phyloP scores from a whole-genome alignment of 441 rosid species.

The Daphne laureola region DNA sequence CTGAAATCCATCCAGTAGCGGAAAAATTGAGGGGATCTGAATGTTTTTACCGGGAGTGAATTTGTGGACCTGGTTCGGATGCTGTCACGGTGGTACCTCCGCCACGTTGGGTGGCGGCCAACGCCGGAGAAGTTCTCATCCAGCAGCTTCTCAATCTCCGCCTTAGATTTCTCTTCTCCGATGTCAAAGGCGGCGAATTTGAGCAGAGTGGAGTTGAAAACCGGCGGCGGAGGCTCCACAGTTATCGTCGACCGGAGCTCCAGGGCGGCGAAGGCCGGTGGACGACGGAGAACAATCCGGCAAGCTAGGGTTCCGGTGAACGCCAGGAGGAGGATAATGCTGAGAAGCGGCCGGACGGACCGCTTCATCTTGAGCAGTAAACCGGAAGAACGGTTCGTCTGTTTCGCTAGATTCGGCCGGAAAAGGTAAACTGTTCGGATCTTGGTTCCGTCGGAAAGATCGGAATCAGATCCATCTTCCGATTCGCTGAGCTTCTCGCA shows the following conservation, averaged over 20 bases:
- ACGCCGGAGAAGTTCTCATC: constrained; percentile 46
- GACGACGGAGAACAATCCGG: constrained; percentile 39
- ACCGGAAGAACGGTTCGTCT: constrained; percentile 9
- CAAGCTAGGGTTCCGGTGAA: constrained; percentile 49
- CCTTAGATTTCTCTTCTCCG: constrained; percentile 44
- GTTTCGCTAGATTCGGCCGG: constrained; percentile 22
- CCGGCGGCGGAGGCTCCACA: constrained; percentile 16
- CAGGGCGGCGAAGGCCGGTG: constrained; percentile 22
- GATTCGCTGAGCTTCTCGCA: constrained; percentile 15
- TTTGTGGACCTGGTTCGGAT: constrained; percentile 21
- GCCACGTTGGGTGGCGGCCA: constrained; percentile 34
- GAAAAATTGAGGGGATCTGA: constrained; percentile 52
- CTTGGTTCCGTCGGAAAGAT: constrained; percentile 7
- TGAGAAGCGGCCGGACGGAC: constrained; percentile 59
- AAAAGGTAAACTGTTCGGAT: constrained; percentile 15
- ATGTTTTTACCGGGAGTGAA: constrained; percentile 28
- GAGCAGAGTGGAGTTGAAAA: constrained; percentile 58
- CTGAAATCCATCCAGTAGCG: constrained; percentile 70
- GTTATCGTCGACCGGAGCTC: constrained; percentile 23
- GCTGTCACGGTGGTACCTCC: constrained; percentile 37
- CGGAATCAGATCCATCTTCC: constrained; percentile 23
- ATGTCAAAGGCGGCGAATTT: constrained; percentile 55
- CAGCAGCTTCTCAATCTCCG: constrained; percentile 50
- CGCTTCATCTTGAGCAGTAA: constrained; percentile 47
- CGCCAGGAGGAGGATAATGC: constrained; percentile 44